Evolutionary conservation across 2,329 filamentous ascomycete species (phyloP).

Genomic region (Colletotrichum lentis): DNA sequence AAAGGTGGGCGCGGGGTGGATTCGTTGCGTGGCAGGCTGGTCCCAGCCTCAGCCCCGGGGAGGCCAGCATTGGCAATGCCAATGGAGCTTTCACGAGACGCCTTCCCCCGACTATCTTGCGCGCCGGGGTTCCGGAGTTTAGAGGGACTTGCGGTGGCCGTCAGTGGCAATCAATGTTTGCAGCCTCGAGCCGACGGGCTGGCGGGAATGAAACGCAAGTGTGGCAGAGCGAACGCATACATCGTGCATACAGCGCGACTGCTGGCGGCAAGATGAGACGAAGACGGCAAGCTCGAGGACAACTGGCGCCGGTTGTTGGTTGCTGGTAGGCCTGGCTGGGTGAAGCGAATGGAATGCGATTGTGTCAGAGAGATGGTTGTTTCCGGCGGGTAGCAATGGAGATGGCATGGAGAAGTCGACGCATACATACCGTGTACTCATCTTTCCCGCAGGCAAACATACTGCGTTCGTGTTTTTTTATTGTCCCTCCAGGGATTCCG

Average conservation of each 20-base stretch:
- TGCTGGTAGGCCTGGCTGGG: not conserved
- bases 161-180: conserved; percentile 7
- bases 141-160: not conserved
- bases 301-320: not conserved
- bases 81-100: conserved; percentile 6
- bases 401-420: conserved; percentile 1
- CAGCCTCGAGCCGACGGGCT: not conserved
- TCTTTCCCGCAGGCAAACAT: not conserved
- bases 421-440: too few relatives aligned
- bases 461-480: not conserved
- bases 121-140: not conserved
- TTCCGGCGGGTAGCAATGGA: conserved; percentile 22
- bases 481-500: not conserved
- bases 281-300: conserved; percentile 3
- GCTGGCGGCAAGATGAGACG: conserved; percentile 6
- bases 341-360: not conserved
- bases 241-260: not conserved
- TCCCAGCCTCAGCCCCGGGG: conserved; percentile 7
- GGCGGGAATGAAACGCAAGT: conserved; percentile 4
- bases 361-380: conserved; percentile 5
- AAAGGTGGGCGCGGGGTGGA: conserved; percentile 15
- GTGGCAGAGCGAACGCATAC: conserved; percentile 15
- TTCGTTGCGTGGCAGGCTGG: conserved; percentile 31
- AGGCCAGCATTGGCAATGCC: conserved; percentile 33
- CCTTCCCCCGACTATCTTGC: not conserved